Evolutionary conservation across 495 filamentous ascomycete genomes (phyloP), one percentile per base, ranked within the genome.

Genomic region (Xylaria scruposa): DNA sequence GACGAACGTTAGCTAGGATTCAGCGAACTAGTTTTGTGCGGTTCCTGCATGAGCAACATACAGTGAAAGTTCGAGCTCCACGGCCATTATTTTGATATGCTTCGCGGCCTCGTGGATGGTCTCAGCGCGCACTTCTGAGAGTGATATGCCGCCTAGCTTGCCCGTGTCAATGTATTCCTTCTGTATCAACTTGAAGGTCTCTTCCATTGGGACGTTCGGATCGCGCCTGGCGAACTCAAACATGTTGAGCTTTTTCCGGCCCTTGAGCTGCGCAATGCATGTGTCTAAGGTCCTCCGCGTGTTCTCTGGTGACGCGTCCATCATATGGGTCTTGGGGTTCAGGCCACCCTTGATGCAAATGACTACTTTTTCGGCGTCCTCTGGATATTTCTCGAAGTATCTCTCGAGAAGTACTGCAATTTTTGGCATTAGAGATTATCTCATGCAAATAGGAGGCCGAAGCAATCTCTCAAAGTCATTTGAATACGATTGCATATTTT

Each of bases 41-140:
- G 38, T 6, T 44, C 49, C 33, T n/a, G 5, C 17, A 6, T 21
- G 36, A 38, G 42, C 10, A 60, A 40, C 75, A 75, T 85, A 94
- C 49, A 97, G 76, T 10, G 90, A 92, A 70, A 97, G 81, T 80
- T 97, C 94, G 26, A 92, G 89, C 78, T 97, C 94, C n/a, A 95
- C 92, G 7, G 87, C 87, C 1, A 85, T 85, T 72, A 97, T 90
- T 60, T 91, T 91, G 66, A 89, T 85, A 38, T 92, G 80, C 72
- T 90, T 90, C 47, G 83, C 86, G 67, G 94, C 94, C 73, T 89
- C 84, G 44, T 91, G 85, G 74, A 97, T 93, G 2, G 92, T 94
- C 49, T 88, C 84, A 5, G 91, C 92, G 51, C 85, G 83, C 36
- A 91, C 89, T 77, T 97, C 94, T 42, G 88, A 91, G 60, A 97